Conservation (phyloP, 768 basidiomycete genomes). For the Psilocybe subaeruginosa region DNA sequence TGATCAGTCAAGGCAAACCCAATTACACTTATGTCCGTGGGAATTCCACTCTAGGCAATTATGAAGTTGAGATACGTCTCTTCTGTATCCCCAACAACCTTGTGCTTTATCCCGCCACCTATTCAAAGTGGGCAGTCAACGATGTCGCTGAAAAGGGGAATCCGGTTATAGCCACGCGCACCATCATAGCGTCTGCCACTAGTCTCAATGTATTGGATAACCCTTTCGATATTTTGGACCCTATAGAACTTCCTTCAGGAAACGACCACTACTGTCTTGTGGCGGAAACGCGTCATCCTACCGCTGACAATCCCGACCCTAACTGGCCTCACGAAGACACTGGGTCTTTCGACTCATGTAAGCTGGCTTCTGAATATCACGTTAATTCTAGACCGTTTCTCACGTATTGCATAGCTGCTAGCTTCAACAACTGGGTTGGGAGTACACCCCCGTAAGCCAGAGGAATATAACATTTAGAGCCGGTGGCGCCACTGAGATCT, state of each 20-base stretch:
- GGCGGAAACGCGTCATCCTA: neutral
- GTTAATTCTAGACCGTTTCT: too few species aligned
- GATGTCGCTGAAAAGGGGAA: neutral
- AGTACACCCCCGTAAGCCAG: neutral
- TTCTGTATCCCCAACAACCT: neutral
- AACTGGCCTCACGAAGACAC: conserved; percentile 1
- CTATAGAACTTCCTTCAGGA: neutral
- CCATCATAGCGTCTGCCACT: neutral
- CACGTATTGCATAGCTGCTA: neutral
- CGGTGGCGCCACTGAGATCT: neutral
- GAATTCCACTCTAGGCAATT: neutral
- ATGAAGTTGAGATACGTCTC: neutral
- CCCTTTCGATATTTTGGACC: neutral
- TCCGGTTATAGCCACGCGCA: neutral
- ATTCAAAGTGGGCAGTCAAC: neutral
- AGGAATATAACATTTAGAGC: neutral
- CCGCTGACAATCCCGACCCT: neutral
- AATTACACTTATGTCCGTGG: conserved; percentile 1
- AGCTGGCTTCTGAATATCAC: too few species aligned
- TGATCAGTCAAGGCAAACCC: neutral
- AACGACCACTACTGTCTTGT: conserved; percentile 1
- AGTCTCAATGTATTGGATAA: neutral
- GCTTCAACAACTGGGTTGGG: neutral
- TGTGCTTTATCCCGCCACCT: neutral
- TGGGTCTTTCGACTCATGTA: neutral